phyloP scores from a whole-genome alignment of 345 rosid species.

The Conringia planisiliqua region DNA sequence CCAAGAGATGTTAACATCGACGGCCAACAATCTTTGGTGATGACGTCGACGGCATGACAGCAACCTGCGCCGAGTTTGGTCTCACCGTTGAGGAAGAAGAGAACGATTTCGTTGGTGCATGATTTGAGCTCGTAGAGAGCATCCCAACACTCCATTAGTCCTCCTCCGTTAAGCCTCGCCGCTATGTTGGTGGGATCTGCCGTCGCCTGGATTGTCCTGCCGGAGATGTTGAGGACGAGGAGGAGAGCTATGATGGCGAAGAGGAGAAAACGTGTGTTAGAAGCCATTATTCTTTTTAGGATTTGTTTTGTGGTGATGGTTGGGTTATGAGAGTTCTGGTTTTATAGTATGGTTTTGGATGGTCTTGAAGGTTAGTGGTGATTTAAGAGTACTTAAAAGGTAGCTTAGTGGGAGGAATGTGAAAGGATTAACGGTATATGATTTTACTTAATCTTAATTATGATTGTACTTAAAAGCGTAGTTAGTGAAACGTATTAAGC shows the following conservation, averaged over 20 bases:
- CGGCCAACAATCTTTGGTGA: conserved; percentile 73
- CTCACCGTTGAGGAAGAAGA: conserved; percentile 58
- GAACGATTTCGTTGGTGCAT: conserved; percentile 63
- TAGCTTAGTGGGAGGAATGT: conserved; percentile 3
- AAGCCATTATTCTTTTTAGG: background rate
- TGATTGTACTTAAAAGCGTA: background rate
- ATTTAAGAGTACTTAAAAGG: background rate
- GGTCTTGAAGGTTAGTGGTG: background rate
- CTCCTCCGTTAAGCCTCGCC: conserved; percentile 37
- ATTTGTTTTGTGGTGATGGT: background rate
- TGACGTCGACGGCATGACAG: conserved; percentile 50
- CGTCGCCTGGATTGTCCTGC: background rate
- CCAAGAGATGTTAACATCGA: conserved; percentile 70
- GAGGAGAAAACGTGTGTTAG: conserved; percentile 19
- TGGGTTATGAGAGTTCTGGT: background rate
- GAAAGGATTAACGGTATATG: conserved; percentile 4
- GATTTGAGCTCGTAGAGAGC: conserved; percentile 58
- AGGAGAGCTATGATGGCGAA: conserved; percentile 12
- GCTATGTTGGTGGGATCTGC: conserved; percentile 8
- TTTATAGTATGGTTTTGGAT: conserved; percentile 5
- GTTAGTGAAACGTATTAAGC: background rate
- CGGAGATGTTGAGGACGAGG: conserved; percentile 10
- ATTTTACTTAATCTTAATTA: background rate
- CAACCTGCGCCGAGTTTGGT: conserved; percentile 51
- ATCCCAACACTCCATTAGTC: conserved; percentile 57